Base-by-base conservation (phyloP, 352 stramenopile species). In the Blastocystis sp. region DNA sequence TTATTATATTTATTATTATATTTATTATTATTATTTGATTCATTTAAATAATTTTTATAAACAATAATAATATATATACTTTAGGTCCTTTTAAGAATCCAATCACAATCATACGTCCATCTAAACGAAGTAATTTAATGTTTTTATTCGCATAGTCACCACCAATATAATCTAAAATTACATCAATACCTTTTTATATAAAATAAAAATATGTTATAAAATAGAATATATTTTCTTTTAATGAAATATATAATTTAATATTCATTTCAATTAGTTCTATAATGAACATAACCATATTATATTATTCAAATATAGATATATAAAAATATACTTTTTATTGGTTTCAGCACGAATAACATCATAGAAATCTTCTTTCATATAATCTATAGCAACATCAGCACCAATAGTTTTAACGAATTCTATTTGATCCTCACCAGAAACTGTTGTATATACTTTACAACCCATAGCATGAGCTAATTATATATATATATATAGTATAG, bases 161-260 rank as follows among this genome's bases (percentile, higher is more conserved):
- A 1, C 67, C 69, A 9, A 74, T 64, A 54, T 71, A 69, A 65
- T 74, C 69, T 7, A 74, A 55, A 43, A 74, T 70, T 21, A 74
- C 65, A 36, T 73, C 65, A 7, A 71, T 55, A 0, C 68, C 47
- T 0, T 49, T 58, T 18, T 28, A 7, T 9, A 13, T 42, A 13
- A 64, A n/a, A 41, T 33, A 37, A 44, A 13, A 67, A 1, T 65
- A 11, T n/a, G n/a, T n/a, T n/a, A n/a, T n/a, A n/a, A n/a, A n/a
- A n/a, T n/a, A n/a, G n/a, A n/a, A n/a, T n/a, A n/a, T n/a, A n/a
- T n/a, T n/a, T n/a, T n/a, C n/a, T n/a, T n/a, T n/a, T n/a, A n/a
- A n/a, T n/a, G n/a, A n/a, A n/a, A 6, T 55, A 27, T 18, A 7
- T 27, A 16, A 7, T 21, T 7, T 56, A 7, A 45, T 18, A 16